phyloP scores from a whole-genome alignment of 306 rosid genomes.

The Vigna hirtella region DNA sequence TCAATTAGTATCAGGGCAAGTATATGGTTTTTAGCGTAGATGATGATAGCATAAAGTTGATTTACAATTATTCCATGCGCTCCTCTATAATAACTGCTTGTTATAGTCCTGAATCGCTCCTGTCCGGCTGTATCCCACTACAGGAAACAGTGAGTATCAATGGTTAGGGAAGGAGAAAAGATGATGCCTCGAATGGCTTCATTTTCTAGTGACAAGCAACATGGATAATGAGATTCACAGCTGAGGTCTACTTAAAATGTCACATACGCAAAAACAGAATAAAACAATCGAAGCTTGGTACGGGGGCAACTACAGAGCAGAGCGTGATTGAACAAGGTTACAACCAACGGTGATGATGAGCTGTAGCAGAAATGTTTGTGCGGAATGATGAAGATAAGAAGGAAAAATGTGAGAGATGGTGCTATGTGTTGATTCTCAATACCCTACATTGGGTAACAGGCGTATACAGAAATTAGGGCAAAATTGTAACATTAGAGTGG shows the following conservation, averaged over 20 bases:
- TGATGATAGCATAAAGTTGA: conserved; percentile 15
- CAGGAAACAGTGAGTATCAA: conserved; percentile 36
- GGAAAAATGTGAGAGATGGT: not conserved
- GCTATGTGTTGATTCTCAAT: not conserved
- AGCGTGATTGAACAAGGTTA: not conserved
- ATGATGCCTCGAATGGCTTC: not conserved
- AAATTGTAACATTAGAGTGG: no score
- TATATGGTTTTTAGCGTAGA: not conserved
- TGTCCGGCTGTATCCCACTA: conserved; percentile 99
- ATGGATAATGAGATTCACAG: not conserved
- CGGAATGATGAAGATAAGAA: not conserved
- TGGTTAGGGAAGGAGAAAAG: not conserved
- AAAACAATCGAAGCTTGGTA: not conserved
- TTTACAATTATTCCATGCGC: conserved; percentile 97
- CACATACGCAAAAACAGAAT: not conserved
- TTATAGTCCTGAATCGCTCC: conserved; percentile 98
- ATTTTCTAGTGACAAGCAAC: not conserved
- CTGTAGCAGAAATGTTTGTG: not conserved
- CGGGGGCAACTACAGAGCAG: not conserved
- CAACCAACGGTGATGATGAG: not conserved
- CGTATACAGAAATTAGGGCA: not conserved
- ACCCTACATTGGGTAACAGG: not conserved
- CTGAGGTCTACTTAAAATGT: not conserved
- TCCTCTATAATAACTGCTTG: conserved; percentile 98
- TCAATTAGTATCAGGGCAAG: not conserved